Evolutionary conservation across 257 asterid species (phyloP).

Genomic region (Ehretia macrophylla): DNA sequence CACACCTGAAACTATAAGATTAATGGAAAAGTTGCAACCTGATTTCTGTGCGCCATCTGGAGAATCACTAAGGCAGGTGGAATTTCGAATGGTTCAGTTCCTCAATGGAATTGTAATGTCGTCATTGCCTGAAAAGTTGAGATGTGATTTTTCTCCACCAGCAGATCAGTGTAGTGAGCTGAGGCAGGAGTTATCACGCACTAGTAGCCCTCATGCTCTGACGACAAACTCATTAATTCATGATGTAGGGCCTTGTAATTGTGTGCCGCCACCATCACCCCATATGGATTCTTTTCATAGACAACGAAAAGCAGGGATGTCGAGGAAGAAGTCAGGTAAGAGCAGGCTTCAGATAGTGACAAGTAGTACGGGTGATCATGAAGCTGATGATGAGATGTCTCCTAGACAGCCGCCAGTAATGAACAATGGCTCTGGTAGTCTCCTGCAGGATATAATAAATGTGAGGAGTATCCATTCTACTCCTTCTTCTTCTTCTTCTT

Average conservation of each 20-base stretch:
- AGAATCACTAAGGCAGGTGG: conserved; percentile 94
- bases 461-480: conserved; percentile 27
- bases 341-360: conserved; percentile 93
- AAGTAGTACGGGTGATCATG: conserved; percentile 67
- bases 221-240: conserved; percentile 32
- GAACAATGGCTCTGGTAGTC: conserved; percentile 34
- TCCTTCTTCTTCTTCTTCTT: conserved; percentile 15
- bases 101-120: conserved; percentile 51
- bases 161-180: conserved; percentile 43
- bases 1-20: conserved; percentile 58
- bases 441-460: conserved; percentile 28
- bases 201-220: conserved; percentile 27
- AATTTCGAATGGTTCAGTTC: conserved; percentile 92
- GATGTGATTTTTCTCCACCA: conserved; percentile 69
- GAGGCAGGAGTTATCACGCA: conserved; percentile 32
- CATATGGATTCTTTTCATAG: conserved; percentile 56
- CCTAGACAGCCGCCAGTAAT: conserved; percentile 50
- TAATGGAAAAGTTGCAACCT: conserved; percentile 82
- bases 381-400: conserved; percentile 98
- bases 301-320: conserved; percentile 47
- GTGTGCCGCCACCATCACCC: conserved; percentile 43
- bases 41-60: conserved; percentile 90
- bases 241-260: conserved; percentile 50
- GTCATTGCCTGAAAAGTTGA: conserved; percentile 67
- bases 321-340: conserved; percentile 82